Base-by-base conservation (phyloP, 208 protist genomes). In the Porcisia deanei region DNA sequence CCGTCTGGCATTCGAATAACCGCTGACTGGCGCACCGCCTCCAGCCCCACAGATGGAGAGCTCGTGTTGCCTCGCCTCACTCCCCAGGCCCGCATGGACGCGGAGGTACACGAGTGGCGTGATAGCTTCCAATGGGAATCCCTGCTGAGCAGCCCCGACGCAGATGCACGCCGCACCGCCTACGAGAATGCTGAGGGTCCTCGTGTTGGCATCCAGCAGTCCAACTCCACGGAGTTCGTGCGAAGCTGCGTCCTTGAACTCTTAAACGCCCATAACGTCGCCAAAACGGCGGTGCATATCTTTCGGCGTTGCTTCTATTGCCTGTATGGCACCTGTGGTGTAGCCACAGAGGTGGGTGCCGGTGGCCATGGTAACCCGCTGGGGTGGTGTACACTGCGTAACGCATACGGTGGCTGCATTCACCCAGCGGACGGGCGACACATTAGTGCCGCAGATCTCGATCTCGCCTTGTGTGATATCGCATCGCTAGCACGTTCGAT, bases 271-370 rank as follows among this genome's bases (percentile, higher is more conserved):
- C 87, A 79, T 61, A 61, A 59, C 14, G 61, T 76, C 67, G 53
- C 89, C 52, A 58, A 61, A 39, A 86, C 71, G 20, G 84, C 89
- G 6, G 54, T 94, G 22, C 84, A 87, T n/a, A 67, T 94, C 1
- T 95, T 97, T 63, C 82, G 83, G 22, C 90, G 93, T n/a, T 97
- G 90, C 79, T 97, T 97, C 76, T 93, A 87, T 74, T 93, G 92
- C 75, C 75, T 95, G 60, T 88, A 94, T 73, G 93, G 93, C 14
- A 91, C 88, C 20, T 97, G 93, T 74, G 89, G 91, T 25, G 69
- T 49, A 43, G 80, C 71, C 71, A 75, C 71, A n/a, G 81, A 86
- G 69, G 77, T 91, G 60, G 85, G 91, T 65, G 83, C 73, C n/a
- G 88, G 93, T 34, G 78, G 66, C 12, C 72, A 64, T 5, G 75